Conservation (phyloP, 345 rosid species). For the Luvunga scandens region DNA sequence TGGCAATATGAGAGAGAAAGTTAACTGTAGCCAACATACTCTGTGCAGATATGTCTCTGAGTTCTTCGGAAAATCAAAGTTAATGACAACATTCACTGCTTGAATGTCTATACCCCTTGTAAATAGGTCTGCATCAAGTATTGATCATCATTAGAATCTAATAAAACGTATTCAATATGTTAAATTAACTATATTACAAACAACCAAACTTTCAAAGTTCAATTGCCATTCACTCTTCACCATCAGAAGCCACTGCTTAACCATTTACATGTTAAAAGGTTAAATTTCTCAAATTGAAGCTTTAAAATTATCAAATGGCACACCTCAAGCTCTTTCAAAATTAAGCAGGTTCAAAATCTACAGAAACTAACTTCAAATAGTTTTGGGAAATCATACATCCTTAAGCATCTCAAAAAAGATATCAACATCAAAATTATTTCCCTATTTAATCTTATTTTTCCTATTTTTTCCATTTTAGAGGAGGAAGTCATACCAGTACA, state of each 20-base stretch:
- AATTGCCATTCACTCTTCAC: not conserved
- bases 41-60: conserved; percentile 98
- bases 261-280: not conserved
- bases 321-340: not conserved
- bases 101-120: conserved; percentile 99
- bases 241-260: not conserved
- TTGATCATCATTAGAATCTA: conserved; percentile 14
- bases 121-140: conserved; percentile 72
- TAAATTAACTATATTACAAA: not conserved
- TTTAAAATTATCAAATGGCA: not conserved
- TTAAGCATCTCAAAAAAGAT: not conserved
- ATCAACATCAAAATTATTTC: not conserved
- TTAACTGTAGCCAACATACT: conserved; percentile 41
- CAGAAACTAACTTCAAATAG: not conserved
- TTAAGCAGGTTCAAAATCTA: not conserved
- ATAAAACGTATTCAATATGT: not conserved
- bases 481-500: conserved; percentile 67
- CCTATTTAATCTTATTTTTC: too few species aligned
- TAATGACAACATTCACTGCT: conserved; percentile 98
- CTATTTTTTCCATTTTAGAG: not conserved
- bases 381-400: not conserved
- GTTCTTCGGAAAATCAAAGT: conserved; percentile 96
- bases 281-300: conserved; percentile 4
- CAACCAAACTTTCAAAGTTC: not conserved
- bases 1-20: conserved; percentile 1